Percentiles rank a stretch among this genome's conserved stretches.
Conservation (phyloP, 192 early-diverging fungal genomes). For the Backusella psychrophila region DNA sequence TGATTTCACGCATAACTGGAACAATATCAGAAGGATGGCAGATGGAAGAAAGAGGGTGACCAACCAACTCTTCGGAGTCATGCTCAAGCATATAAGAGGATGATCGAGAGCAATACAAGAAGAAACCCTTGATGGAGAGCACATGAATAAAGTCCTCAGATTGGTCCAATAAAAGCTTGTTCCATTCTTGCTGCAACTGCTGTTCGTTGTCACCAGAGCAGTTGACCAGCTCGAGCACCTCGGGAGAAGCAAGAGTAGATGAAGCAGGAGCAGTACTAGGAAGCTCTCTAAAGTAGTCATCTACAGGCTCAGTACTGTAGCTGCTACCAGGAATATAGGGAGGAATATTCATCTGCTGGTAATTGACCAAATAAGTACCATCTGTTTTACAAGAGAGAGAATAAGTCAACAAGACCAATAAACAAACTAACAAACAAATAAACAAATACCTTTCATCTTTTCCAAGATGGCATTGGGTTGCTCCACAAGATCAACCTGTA, state of each 20-base stretch:
- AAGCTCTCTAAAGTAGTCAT: slow-evolving; percentile 38
- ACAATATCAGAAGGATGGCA: slow-evolving; percentile 66
- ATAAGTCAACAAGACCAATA: not conserved
- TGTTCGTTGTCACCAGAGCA: slow-evolving; percentile 14
- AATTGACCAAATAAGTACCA: slow-evolving; percentile 53
- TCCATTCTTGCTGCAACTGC: slow-evolving; percentile 23
- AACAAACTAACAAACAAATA: not conserved
- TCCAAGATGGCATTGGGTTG: slow-evolving; percentile 65
- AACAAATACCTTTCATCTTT: slow-evolving; percentile 44
- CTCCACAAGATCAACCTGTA: slow-evolving; percentile 64
- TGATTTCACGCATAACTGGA: slow-evolving; percentile 62
- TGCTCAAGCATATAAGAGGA: slow-evolving; percentile 51
- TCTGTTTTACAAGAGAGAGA: slow-evolving; percentile 14
- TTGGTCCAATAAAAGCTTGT: slow-evolving; percentile 48
- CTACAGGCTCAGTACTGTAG: slow-evolving; percentile 1
- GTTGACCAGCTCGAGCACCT: slow-evolving; percentile 37
- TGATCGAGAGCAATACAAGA: slow-evolving; percentile 54
- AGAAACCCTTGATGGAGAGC: slow-evolving; percentile 61
- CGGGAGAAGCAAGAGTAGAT: slow-evolving; percentile 26
- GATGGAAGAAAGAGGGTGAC: slow-evolving; percentile 51
- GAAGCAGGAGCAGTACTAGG: slow-evolving; percentile 6
- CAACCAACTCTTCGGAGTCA: slow-evolving; percentile 51
- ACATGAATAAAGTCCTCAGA: slow-evolving; percentile 58
- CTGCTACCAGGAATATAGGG: slow-evolving; percentile 3
- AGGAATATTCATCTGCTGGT: slow-evolving; percentile 29